A percentile compares a stretch with the other conserved stretches of the same genome.
Evolutionary conservation across 2,329 filamentous ascomycete genomes (phyloP).

Genomic region (Coniochaeta hoffmannii): DNA sequence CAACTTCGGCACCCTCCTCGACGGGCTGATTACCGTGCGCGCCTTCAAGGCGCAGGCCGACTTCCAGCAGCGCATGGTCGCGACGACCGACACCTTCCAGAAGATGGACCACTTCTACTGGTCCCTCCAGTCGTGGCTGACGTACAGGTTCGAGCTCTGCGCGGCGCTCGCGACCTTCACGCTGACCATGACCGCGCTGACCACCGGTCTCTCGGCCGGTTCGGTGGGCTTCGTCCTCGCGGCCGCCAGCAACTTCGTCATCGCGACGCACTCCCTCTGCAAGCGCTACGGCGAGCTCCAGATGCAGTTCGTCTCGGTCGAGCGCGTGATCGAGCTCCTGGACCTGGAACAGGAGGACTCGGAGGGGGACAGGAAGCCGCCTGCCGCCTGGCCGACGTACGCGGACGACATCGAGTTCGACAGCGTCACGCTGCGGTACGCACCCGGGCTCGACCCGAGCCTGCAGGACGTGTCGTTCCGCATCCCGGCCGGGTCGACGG

Average conservation of each 20-base stretch:
- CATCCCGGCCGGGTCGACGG: conserved; percentile 58
- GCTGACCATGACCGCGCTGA: conserved; percentile 67
- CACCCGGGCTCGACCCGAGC: conserved; percentile 67
- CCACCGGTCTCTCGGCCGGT: conserved; percentile 66
- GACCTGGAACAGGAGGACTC: conserved; percentile 68
- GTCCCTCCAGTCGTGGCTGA: conserved; percentile 79
- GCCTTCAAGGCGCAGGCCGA: conserved; percentile 72
- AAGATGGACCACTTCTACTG: conserved; percentile 97
- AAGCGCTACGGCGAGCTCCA: conserved; percentile 76
- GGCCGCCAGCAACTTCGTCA: conserved; percentile 61
- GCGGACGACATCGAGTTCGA: conserved; percentile 69
- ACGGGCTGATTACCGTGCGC: conserved; percentile 79
- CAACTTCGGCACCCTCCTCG: conserved; percentile 82
- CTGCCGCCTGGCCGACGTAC: conserved; percentile 68
- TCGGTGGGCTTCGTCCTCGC: conserved; percentile 78
- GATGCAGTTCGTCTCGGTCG: conserved; percentile 87
- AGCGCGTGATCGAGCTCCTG: conserved; percentile 75
- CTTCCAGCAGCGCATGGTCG: conserved; percentile 74
- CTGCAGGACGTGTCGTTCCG: conserved; percentile 61
- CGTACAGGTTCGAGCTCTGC: conserved; percentile 67
- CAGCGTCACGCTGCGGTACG: conserved; percentile 71
- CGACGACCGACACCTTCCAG: conserved; percentile 80
- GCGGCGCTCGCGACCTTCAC: conserved; percentile 68
- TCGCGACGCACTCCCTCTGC: conserved; percentile 66
- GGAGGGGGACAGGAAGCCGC: conserved; percentile 56